phyloP scores from a whole-genome alignment of 805 yeast species.

The Candida stauntonica region DNA sequence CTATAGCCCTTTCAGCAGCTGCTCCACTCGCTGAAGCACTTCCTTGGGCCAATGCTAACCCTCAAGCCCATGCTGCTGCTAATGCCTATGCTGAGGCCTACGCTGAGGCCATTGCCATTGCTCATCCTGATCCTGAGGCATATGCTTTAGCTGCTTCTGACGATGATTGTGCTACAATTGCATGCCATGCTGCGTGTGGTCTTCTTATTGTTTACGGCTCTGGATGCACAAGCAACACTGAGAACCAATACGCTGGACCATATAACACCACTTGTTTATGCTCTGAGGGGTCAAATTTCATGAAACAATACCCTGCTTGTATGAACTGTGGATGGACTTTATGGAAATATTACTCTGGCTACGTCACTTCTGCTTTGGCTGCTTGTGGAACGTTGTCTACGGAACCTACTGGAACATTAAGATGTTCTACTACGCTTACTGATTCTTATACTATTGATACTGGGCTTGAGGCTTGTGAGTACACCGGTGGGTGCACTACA shows the following conservation, averaged over 20 bases:
- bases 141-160: constrained; percentile 26
- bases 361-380: constrained; percentile 24
- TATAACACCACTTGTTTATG: constrained; percentile 17
- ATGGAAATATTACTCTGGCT: constrained; percentile 29
- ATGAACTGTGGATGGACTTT: constrained; percentile 36
- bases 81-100: constrained; percentile 12
- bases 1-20: background rate
- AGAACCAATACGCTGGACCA: constrained; percentile 11
- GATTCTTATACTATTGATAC: constrained; percentile 8
- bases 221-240: constrained; percentile 18
- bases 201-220: constrained; percentile 28
- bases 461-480: constrained; percentile 6
- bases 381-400: constrained; percentile 23
- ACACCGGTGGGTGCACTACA: constrained; percentile 8
- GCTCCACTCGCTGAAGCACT: constrained; percentile 7
- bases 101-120: constrained; percentile 14
- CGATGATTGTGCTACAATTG: constrained; percentile 24
- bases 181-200: constrained; percentile 31
- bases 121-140: constrained; percentile 23
- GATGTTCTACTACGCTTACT: constrained; percentile 22
- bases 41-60: constrained; percentile 11
- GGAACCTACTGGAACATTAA: constrained; percentile 30
- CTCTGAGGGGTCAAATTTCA: constrained; percentile 19
- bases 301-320: constrained; percentile 23
- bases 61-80: constrained; percentile 12